A percentile compares a stretch with the other conserved stretches of the same genome.
These are phyloP conservation scores for Phytophthora hybrid DNA, from an alignment of 352 stramenopile species.

Conservation along the genomic window DNA sequence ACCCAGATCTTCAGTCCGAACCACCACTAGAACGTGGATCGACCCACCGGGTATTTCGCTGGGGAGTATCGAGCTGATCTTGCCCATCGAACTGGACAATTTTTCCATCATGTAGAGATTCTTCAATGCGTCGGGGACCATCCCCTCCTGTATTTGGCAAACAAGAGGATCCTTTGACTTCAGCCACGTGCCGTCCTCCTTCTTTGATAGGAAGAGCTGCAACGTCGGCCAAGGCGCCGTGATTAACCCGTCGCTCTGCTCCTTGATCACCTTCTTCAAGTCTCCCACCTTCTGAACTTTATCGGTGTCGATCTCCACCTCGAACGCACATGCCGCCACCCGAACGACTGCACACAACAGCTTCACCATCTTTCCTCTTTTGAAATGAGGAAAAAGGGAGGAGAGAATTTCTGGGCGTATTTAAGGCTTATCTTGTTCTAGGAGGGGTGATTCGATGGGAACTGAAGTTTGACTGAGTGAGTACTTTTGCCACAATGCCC, in stretches of 20 bases:
- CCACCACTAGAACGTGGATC: background rate
- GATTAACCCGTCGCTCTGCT: no score
- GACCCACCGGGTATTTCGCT: background rate
- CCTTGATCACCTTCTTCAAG: no score
- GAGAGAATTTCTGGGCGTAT: no score
- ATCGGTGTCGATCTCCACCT: no score
- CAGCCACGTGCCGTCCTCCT: slow-evolving; percentile 8
- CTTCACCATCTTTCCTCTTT: no score
- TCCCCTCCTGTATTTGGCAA: background rate
- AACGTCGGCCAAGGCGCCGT: background rate
- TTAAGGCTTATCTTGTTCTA: slow-evolving; percentile 65
- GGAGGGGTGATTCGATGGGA: slow-evolving; percentile 42
- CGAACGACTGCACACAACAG: no score
- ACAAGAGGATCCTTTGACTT: background rate
- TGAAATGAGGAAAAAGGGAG: no score
- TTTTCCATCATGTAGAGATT: background rate
- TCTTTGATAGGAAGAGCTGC: slow-evolving; percentile 22
- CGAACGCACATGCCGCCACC: no score
- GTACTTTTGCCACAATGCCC: slow-evolving; percentile 71
- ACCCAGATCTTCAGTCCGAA: no score
- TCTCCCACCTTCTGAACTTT: no score
- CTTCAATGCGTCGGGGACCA: background rate
- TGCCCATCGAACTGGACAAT: background rate
- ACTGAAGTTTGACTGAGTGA: slow-evolving; percentile 57
- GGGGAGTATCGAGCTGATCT: background rate